Conservation (phyloP, 768 basidiomycete genomes). For the Suillus brevipes region DNA sequence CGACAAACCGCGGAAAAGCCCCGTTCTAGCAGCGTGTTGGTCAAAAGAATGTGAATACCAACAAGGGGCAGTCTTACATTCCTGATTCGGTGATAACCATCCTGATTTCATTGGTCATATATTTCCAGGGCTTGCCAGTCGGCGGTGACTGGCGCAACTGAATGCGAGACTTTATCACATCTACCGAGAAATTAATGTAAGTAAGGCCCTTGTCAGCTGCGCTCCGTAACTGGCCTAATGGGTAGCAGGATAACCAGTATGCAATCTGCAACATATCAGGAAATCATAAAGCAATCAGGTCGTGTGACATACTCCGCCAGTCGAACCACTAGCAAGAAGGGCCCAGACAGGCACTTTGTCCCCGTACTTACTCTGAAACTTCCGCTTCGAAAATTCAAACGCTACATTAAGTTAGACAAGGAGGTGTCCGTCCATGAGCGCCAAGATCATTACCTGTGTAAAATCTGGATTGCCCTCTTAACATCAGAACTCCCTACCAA, state of each 20-base stretch:
- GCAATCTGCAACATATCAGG: slow-evolving; percentile 49
- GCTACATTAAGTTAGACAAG: slow-evolving; percentile 38
- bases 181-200: slow-evolving; percentile 35
- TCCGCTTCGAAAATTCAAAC: slow-evolving; percentile 87
- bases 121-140: slow-evolving; percentile 67
- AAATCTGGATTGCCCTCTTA: slow-evolving; percentile 45
- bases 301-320: slow-evolving; percentile 64
- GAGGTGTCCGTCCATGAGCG: background rate
- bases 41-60: background rate
- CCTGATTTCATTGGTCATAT: slow-evolving; percentile 72
- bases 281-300: slow-evolving; percentile 7
- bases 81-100: slow-evolving; percentile 71
- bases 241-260: slow-evolving; percentile 95
- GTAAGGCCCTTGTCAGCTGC: background rate
- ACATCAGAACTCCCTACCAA: background rate
- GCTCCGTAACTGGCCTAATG: slow-evolving; percentile 53
- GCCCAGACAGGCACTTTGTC: slow-evolving; percentile 81
- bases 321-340: slow-evolving; percentile 77
- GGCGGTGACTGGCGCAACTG: slow-evolving; percentile 80
- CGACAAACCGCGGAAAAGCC: slow-evolving; percentile 71
- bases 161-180: slow-evolving; percentile 89
- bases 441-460: slow-evolving; percentile 50
- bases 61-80: slow-evolving; percentile 46
- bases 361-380: slow-evolving; percentile 65
- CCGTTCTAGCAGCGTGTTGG: slow-evolving; percentile 39